Conservation (phyloP, 2,329 filamentous ascomycete species). For the Hawksworthiomyces lignivorus region DNA sequence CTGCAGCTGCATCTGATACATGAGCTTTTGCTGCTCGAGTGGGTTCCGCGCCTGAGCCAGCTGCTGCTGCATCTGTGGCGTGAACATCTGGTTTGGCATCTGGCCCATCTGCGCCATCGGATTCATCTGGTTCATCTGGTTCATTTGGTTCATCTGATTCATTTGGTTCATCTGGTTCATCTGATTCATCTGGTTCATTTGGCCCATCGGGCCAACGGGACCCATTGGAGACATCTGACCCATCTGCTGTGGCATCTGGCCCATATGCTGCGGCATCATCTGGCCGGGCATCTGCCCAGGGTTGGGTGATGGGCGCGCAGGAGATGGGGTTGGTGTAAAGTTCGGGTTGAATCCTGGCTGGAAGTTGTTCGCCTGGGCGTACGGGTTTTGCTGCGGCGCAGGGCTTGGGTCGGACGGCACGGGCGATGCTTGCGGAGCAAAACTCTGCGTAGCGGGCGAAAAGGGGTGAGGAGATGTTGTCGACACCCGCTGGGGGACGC, state of each 20-base stretch:
- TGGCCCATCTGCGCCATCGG: slow-evolving; percentile 30
- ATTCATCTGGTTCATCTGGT: slow-evolving; percentile 30
- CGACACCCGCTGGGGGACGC: slow-evolving; percentile 71
- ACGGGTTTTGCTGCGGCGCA: slow-evolving; percentile 68
- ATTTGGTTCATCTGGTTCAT: slow-evolving; percentile 28
- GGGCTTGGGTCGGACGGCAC: slow-evolving; percentile 66
- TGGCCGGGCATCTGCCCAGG: slow-evolving; percentile 42
- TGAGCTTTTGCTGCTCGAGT: slow-evolving; percentile 66
- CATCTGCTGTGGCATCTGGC: slow-evolving; percentile 24
- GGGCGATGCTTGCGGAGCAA: slow-evolving; percentile 65
- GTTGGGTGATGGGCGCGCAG: slow-evolving; percentile 47
- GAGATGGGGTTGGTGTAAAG: slow-evolving; percentile 50
- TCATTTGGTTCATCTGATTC: slow-evolving; percentile 16
- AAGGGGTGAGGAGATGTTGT: slow-evolving; percentile 91
- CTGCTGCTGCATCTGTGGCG: slow-evolving; percentile 26
- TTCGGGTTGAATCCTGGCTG: slow-evolving; percentile 50
- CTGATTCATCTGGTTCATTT: slow-evolving; percentile 21
- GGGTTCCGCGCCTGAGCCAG: slow-evolving; percentile 41
- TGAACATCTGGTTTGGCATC: slow-evolving; percentile 27
- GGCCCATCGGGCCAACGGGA: slow-evolving; percentile 23
- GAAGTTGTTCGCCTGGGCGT: slow-evolving; percentile 52
- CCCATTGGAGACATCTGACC: slow-evolving; percentile 10
- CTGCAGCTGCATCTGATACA: slow-evolving; percentile 79
- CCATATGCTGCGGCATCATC: slow-evolving; percentile 45
- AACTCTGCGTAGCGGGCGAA: slow-evolving; percentile 67